Evolutionary conservation across 305 asterid species (phyloP), one percentile per base, ranked within the genome.

Genomic region (Stenogyne calaminthoides): DNA sequence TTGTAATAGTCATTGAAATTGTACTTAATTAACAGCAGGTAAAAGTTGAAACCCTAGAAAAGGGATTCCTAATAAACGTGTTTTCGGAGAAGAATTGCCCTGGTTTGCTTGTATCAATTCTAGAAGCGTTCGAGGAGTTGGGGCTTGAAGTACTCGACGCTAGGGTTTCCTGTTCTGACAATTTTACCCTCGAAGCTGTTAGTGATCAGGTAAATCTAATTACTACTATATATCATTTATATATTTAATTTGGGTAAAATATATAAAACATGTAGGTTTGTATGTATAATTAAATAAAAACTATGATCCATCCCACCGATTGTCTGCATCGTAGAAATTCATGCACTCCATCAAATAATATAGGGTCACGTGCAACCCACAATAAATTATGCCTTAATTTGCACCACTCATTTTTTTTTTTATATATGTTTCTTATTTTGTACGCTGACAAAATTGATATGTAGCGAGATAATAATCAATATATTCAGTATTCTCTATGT

Each of bases 131-230:
- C 65, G 95, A 90, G 75, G 89, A 84, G 52, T 77, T 90, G 14
- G 92, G 90, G 34, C 88, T 90, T 49, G 88, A 88, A 66, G 88
- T 88, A 9, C 82, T 87, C 55, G 95, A 90, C 44, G 92, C 95
- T 84, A 88, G 86, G 92, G 91, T 83, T 87, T 90, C 96, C 25
- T 86, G 92, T 69, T 84, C 95, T 0, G 84, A 87, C 57, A 80
- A 78, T 72, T 90, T 88, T 73, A 87, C 71, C 27, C 91, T 90
- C 14, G 71, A 90, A 74, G 96, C 96, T 64, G 78, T 90, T 56
- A 76, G 91, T 36, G 86, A n/a, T n/a, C n/a, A 87, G 88, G 96
- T 90, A 32, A 32, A 32, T 32, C 0, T 32, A 85, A 80, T 75
- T 19, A 22, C 7, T 34, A n/a, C n/a, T 25, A 47, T 39, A 5